Evolutionary conservation across 345 rosid genomes (phyloP).

Genomic region (Eucalyptus marginata): DNA sequence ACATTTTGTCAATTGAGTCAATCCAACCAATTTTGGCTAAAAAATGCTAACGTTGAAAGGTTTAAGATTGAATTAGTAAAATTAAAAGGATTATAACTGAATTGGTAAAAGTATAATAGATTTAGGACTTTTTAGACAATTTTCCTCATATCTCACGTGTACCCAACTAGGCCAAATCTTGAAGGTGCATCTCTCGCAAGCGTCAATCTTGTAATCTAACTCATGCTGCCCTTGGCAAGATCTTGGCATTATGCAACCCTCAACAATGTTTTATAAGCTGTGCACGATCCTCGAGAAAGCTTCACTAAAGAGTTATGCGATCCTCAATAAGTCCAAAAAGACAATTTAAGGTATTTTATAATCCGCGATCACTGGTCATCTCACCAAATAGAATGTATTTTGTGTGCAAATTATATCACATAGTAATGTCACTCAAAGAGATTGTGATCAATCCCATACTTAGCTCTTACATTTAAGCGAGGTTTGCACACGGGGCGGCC

Average conservation of each 20-base stretch:
- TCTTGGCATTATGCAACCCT: neutral
- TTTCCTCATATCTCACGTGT: neutral
- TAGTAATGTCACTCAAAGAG: neutral
- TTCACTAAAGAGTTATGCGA: neutral
- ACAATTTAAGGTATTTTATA: no score
- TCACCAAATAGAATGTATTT: no score
- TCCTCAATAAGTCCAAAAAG: neutral
- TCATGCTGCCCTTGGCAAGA: neutral
- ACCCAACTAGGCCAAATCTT: neutral
- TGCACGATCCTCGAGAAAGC: rapidly evolving
- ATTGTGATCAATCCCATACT: neutral
- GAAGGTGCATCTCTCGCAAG: neutral
- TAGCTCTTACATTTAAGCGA: neutral
- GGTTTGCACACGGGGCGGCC: neutral
- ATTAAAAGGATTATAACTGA: rapidly evolving
- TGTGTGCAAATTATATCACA: rapidly evolving
- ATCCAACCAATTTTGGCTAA: rapidly evolving
- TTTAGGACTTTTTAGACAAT: rapidly evolving
- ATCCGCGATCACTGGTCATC: rapidly evolving
- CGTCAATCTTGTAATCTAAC: neutral
- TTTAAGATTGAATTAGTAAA: no score
- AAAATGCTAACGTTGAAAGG: no score
- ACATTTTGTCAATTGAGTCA: rapidly evolving
- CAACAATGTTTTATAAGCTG: neutral
- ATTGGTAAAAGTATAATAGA: rapidly evolving